phyloP scores from a whole-genome alignment of 148 eudicot species.

The Pharnaceum exiguum region DNA sequence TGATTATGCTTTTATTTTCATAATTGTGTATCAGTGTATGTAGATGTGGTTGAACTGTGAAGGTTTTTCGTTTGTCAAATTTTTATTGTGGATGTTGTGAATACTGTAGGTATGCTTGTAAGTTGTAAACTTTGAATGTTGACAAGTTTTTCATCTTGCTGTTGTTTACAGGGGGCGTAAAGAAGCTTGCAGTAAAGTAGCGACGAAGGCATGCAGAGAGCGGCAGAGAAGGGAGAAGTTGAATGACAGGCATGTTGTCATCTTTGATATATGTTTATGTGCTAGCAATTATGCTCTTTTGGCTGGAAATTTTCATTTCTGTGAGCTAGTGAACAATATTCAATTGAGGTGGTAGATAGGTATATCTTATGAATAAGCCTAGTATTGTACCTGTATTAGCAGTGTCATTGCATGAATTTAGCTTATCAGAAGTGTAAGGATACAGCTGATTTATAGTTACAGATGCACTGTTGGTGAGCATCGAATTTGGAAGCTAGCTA shows the following conservation, averaged over 20 bases:
- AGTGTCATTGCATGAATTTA: no score
- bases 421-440: no score
- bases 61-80: no score
- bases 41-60: no score
- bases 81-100: no score
- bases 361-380: neutral
- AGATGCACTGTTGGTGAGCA: no score
- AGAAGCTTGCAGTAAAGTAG: constrained; percentile 38
- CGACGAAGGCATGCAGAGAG: constrained; percentile 81
- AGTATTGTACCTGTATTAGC: no score
- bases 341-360: no score
- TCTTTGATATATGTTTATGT: neutral
- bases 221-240: constrained; percentile 68
- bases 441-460: no score
- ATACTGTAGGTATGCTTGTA: neutral
- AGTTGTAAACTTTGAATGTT: no score
- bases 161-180: constrained; percentile 51
- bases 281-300: neutral
- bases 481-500: neutral
- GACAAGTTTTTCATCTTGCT: neutral
- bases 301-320: neutral
- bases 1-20: neutral
- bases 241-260: constrained; percentile 62
- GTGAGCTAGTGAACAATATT: neutral
- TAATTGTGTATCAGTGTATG: no score